Percentiles rank a stretch among this genome's conserved stretches.
Conservation (phyloP, 148 eudicot genomes). For the Suaeda aralocaspica region DNA sequence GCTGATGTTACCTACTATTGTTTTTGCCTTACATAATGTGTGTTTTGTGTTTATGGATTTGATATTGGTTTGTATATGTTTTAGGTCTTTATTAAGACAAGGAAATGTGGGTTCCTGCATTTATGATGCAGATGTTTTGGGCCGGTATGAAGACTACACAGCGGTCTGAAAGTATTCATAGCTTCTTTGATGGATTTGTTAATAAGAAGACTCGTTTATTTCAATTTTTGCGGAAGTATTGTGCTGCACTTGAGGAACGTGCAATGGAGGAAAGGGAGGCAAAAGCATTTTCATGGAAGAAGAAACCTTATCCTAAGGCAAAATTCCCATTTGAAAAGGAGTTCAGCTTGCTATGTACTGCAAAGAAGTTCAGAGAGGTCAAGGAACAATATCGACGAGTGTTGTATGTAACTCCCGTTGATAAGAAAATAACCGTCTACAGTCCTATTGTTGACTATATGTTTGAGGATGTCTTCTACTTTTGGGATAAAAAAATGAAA, state of each 20-base stretch:
- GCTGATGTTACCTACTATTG: too few species aligned
- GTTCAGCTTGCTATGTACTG: not conserved
- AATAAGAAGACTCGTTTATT: not conserved
- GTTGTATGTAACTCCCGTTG: too few species aligned
- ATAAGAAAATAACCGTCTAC: too few species aligned
- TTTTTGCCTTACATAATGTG: too few species aligned
- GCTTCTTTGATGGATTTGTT: not conserved
- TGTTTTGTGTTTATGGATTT: too few species aligned
- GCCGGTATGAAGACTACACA: not conserved
- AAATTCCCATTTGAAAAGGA: not conserved
- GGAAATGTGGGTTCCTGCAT: slow-evolving; percentile 4
- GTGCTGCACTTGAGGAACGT: not conserved
- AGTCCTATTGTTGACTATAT: too few species aligned
- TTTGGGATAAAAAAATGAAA: too few species aligned
- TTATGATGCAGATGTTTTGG: not conserved
- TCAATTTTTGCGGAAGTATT: not conserved
- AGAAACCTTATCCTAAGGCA: not conserved
- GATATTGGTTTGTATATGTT: too few species aligned
- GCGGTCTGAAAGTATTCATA: not conserved
- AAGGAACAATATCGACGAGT: too few species aligned
- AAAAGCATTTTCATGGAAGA: not conserved
- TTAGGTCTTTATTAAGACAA: not conserved
- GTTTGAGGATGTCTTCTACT: too few species aligned
- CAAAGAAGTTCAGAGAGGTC: not conserved
- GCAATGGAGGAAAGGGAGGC: not conserved